Evolutionary conservation across 371 early-diverging fungal species (phyloP).

Genomic region (Lichtheimia hyalospora): DNA sequence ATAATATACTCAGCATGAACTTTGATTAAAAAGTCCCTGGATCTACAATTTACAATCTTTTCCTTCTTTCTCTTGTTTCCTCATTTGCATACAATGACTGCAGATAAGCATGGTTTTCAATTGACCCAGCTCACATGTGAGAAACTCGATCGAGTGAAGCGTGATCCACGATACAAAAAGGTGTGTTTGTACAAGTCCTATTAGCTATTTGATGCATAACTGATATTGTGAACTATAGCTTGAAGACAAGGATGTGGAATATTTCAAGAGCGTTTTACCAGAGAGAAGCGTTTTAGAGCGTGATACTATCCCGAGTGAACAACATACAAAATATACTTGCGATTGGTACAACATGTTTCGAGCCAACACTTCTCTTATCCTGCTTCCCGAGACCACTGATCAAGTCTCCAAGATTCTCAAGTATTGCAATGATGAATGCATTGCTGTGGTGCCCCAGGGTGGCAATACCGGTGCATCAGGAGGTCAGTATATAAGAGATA

Average conservation of each 20-base stretch:
- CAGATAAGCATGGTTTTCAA: conserved; percentile 30
- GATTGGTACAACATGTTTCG: conserved; percentile 92
- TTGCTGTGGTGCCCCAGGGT: conserved; percentile 95
- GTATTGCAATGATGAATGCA: conserved; percentile 79
- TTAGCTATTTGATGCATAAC: neutral
- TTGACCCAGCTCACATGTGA: conserved; percentile 34
- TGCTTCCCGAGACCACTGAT: conserved; percentile 78
- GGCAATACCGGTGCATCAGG: conserved; percentile 87
- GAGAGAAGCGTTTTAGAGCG: conserved; percentile 25
- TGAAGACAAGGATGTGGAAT: conserved; percentile 52
- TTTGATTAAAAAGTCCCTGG: too few species aligned
- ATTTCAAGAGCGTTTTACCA: conserved; percentile 52
- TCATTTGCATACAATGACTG: neutral
- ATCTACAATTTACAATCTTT: neutral
- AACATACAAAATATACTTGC: conserved; percentile 51
- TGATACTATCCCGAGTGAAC: conserved; percentile 24
- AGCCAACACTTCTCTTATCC: conserved; percentile 71
- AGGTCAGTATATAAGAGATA: conserved; percentile 26
- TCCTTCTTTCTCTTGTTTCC: neutral
- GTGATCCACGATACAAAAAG: conserved; percentile 53
- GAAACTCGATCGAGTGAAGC: conserved; percentile 29
- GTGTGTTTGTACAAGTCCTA: conserved; percentile 12
- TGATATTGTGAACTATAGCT: conserved; percentile 29
- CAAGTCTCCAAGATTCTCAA: conserved; percentile 82
- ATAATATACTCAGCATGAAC: too few species aligned